A percentile compares a stretch with the other conserved stretches of the same genome.
phyloP scores from a whole-genome alignment of 371 early-diverging fungal species.

The Rhizopus arrhizus region DNA sequence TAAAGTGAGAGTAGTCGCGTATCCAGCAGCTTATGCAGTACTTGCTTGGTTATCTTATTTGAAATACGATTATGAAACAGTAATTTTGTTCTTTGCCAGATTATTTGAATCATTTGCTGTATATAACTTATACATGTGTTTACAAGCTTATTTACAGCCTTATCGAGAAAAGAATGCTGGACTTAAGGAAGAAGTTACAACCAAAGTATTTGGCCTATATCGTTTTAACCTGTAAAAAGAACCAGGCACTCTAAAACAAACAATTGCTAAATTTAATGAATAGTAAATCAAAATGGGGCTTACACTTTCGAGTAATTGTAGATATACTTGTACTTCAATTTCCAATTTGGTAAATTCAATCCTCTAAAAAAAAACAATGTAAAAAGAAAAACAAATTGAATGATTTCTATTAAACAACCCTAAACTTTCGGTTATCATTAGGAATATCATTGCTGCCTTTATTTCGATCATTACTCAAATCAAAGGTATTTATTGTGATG shows the following conservation, averaged over 20 bases:
- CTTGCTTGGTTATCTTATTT: conserved; percentile 54
- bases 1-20: conserved; percentile 52
- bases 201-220: conserved; percentile 41
- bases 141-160: conserved; percentile 52
- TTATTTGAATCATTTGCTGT: conserved; percentile 55
- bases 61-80: conserved; percentile 49
- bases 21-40: conserved; percentile 50
- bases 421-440: conserved; percentile 8
- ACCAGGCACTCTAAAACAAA: background rate
- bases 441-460: conserved; percentile 48
- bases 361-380: background rate
- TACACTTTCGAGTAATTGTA: conserved; percentile 51
- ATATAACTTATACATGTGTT: conserved; percentile 45
- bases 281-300: conserved; percentile 55
- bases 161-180: conserved; percentile 37
- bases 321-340: conserved; percentile 51
- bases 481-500: conserved; percentile 49
- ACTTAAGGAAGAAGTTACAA: conserved; percentile 33
- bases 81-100: conserved; percentile 53
- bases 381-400: background rate
- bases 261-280: background rate
- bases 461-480: conserved; percentile 46
- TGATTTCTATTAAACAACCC: conserved; percentile 2
- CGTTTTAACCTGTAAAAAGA: conserved; percentile 40
- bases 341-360: conserved; percentile 48